These are phyloP conservation scores for Calonectria honghensis DNA, from an alignment of 2,329 filamentous ascomycete genomes.

Conservation along the genomic window DNA sequence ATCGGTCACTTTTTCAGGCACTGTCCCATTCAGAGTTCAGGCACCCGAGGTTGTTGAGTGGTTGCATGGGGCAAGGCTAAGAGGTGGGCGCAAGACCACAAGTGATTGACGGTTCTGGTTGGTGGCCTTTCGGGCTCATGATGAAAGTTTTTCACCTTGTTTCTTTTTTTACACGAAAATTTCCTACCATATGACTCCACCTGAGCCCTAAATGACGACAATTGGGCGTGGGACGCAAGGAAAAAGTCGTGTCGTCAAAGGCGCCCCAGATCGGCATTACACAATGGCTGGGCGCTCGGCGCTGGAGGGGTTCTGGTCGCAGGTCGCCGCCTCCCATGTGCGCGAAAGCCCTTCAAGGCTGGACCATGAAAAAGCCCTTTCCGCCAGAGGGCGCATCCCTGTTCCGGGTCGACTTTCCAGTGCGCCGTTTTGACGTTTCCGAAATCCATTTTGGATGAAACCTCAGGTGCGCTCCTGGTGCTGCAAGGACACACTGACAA, in stretches of 20 bases:
- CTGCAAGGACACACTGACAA: slow-evolving; percentile 22
- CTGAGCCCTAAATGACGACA: slow-evolving; percentile 26
- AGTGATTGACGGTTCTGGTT: slow-evolving; percentile 6
- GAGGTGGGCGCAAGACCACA: slow-evolving; percentile 23
- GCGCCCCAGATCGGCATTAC: slow-evolving; percentile 15
- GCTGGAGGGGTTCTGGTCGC: background rate
- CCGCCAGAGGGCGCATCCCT: background rate
- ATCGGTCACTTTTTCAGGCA: slow-evolving; percentile 43
- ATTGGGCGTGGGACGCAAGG: background rate
- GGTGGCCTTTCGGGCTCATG: slow-evolving; percentile 22
- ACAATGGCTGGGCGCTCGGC: slow-evolving; percentile 5
- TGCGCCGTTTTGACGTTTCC: slow-evolving; percentile 29
- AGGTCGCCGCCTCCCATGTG: slow-evolving; percentile 6
- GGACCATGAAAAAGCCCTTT: no score
- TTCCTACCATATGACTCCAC: slow-evolving; percentile 16
- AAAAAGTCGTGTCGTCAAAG: slow-evolving; percentile 24
- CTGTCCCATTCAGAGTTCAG: slow-evolving; percentile 32
- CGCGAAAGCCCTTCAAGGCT: background rate
- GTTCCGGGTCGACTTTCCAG: slow-evolving; percentile 6
- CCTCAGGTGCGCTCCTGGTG: slow-evolving; percentile 15
- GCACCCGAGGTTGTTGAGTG: slow-evolving; percentile 42
- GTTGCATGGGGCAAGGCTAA: slow-evolving; percentile 39
- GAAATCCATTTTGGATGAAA: slow-evolving; percentile 29
- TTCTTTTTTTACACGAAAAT: slow-evolving; percentile 30
- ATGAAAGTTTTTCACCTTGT: slow-evolving; percentile 34